These are phyloP conservation scores for Caryopteris hybrid DNA, from an alignment of 305 asterid genomes.

Conservation along the genomic window DNA sequence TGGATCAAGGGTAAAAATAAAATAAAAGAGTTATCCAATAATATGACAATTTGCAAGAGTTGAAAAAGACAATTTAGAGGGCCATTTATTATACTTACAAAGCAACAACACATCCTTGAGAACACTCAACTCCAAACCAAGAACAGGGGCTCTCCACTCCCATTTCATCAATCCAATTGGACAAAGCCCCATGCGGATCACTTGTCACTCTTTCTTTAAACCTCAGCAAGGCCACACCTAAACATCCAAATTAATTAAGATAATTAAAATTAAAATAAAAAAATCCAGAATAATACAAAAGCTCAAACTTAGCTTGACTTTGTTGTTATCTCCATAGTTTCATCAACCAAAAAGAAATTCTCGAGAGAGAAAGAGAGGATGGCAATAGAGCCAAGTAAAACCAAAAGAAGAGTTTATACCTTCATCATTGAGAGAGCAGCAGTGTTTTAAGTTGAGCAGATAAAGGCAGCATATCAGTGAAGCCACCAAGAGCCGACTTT, in stretches of 20 bases:
- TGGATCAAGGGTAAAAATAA: neutral
- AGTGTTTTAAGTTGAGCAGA: constrained; percentile 34
- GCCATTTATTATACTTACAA: constrained; percentile 72
- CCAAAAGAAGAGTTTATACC: constrained; percentile 49
- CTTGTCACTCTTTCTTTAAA: constrained; percentile 39
- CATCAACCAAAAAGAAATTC: too few relatives aligned
- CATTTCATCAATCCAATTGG: constrained; percentile 52
- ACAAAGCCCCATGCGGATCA: constrained; percentile 59
- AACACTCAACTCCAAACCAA: constrained; percentile 77
- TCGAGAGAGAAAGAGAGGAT: neutral
- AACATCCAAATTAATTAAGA: neutral
- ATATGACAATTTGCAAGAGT: too few relatives aligned
- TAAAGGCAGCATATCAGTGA: constrained; percentile 29
- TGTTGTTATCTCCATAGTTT: too few relatives aligned
- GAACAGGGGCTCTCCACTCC: constrained; percentile 60
- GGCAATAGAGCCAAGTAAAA: too few relatives aligned
- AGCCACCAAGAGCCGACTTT: constrained; percentile 24
- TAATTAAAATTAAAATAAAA: too few relatives aligned
- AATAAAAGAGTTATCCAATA: too few relatives aligned
- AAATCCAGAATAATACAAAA: too few relatives aligned
- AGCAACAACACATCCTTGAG: constrained; percentile 48
- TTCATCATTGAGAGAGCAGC: constrained; percentile 67
- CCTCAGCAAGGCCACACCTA: constrained; percentile 66
- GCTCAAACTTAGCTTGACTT: too few relatives aligned
- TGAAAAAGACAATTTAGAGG: too few relatives aligned